Evolutionary conservation across 495 filamentous ascomycete genomes (phyloP).

Genomic region (Aspergillus biplanus): DNA sequence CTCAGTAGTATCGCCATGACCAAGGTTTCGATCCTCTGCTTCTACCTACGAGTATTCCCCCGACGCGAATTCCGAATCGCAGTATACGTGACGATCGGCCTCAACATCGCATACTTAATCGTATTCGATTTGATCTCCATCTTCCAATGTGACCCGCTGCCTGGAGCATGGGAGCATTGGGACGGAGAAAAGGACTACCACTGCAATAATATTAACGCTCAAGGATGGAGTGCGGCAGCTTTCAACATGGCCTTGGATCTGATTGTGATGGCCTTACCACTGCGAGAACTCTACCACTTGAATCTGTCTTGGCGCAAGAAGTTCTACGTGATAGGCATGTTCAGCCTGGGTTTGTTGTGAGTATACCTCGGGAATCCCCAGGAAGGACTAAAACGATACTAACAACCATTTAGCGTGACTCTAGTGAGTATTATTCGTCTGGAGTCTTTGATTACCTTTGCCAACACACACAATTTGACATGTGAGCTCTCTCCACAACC

Average conservation of each 20-base stretch:
- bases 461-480: constrained; percentile 34
- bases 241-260: constrained; percentile 11
- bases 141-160: constrained; percentile 48
- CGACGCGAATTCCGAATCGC: constrained; percentile 30
- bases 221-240: constrained; percentile 43
- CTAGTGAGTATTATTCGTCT: constrained; percentile 40
- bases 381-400: not conserved
- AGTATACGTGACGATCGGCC: constrained; percentile 35
- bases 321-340: constrained; percentile 39
- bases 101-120: constrained; percentile 43
- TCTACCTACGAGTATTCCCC: constrained; percentile 51
- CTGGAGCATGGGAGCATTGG: constrained; percentile 46
- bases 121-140: constrained; percentile 44
- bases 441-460: constrained; percentile 38
- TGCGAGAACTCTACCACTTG: constrained; percentile 36
- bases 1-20: constrained; percentile 37
- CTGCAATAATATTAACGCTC: constrained; percentile 46
- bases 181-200: constrained; percentile 38
- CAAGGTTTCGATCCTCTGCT: constrained; percentile 44
- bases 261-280: constrained; percentile 35
- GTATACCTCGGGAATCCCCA: constrained; percentile 12
- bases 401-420: constrained; percentile 31
- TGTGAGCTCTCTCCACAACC: constrained; percentile 27
- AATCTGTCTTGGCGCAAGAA: constrained; percentile 38
- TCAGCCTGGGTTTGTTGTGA: constrained; percentile 42